Evolutionary conservation across 2,329 filamentous ascomycete genomes (phyloP).

Genomic region (Trichoderma sp.): DNA sequence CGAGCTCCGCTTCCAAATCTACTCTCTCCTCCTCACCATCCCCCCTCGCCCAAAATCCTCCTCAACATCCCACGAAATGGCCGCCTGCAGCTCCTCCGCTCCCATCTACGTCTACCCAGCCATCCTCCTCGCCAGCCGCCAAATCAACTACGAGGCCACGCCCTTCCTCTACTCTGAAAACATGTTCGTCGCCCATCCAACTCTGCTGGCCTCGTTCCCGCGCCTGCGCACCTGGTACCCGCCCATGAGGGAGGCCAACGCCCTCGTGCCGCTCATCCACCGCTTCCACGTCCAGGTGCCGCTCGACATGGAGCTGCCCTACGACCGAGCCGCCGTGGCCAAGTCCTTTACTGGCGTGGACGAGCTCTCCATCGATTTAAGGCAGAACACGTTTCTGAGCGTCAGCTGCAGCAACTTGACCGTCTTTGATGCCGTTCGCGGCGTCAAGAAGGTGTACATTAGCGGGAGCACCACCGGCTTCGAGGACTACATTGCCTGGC

Average conservation of each 20-base stretch:
- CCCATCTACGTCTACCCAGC: slow-evolving; percentile 39
- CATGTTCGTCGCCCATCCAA: slow-evolving; percentile 49
- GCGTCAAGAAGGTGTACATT: slow-evolving; percentile 44
- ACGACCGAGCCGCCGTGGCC: slow-evolving; percentile 38
- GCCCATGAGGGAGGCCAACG: slow-evolving; percentile 38
- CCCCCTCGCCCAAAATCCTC: slow-evolving; percentile 35
- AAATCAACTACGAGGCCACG: slow-evolving; percentile 47
- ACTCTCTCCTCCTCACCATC: slow-evolving; percentile 48
- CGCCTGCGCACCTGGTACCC: slow-evolving; percentile 43
- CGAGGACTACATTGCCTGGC: slow-evolving; percentile 49
- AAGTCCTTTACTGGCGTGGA: slow-evolving; percentile 44
- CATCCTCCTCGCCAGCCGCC: slow-evolving; percentile 48
- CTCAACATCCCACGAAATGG: slow-evolving; percentile 35
- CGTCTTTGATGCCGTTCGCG: slow-evolving; percentile 49
- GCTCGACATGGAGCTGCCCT: slow-evolving; percentile 47
- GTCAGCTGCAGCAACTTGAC: slow-evolving; percentile 45
- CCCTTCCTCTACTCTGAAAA: slow-evolving; percentile 50
- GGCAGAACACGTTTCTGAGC: slow-evolving; percentile 46
- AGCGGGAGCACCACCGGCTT: slow-evolving; percentile 47
- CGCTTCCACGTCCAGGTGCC: slow-evolving; percentile 47
- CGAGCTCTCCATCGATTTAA: slow-evolving; percentile 47
- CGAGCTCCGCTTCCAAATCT: slow-evolving; percentile 54
- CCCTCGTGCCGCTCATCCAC: slow-evolving; percentile 42
- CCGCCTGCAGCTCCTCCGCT: slow-evolving; percentile 14
- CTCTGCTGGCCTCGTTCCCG: slow-evolving; percentile 47